Conservation (phyloP, 768 basidiomycete species). For the Mycena polygramma region DNA sequence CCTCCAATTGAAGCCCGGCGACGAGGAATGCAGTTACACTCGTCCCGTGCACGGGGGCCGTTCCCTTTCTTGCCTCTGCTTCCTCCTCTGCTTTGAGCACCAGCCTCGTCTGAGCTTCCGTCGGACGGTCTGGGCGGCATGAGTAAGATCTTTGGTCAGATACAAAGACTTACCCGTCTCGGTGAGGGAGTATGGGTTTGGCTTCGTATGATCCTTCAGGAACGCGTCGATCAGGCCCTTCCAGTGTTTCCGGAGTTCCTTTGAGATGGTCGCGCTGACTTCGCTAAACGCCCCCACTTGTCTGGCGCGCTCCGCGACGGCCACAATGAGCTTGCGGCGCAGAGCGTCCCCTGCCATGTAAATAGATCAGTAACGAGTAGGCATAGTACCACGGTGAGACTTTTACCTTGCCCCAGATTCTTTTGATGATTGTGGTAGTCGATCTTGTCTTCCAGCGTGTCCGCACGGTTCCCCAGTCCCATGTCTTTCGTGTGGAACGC, state of each 20-base stretch:
- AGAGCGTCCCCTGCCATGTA: too few species aligned
- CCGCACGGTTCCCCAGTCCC: not conserved
- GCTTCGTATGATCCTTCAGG: not conserved
- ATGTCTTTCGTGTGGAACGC: not conserved
- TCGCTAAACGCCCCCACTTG: not conserved
- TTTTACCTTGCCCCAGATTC: constrained; percentile 7
- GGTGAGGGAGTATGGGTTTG: not conserved
- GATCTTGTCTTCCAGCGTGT: too few species aligned
- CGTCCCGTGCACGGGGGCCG: not conserved
- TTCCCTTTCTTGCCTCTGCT: not conserved
- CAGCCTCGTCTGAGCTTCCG: not conserved
- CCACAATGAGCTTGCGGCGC: too few species aligned
- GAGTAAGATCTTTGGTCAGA: not conserved
- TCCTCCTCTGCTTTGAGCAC: not conserved
- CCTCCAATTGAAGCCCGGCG: not conserved
- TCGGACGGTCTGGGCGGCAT: not conserved
- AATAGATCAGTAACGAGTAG: not conserved
- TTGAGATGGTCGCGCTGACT: not conserved
- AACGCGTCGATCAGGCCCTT: not conserved
- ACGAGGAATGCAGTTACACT: not conserved
- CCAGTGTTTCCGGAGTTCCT: not conserved
- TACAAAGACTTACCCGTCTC: not conserved
- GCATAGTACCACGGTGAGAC: too few species aligned
- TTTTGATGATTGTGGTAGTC: not conserved
- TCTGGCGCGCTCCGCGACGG: not conserved